phyloP scores from a whole-genome alignment of 768 basidiomycete species.

The Punctularia strigosozonata region DNA sequence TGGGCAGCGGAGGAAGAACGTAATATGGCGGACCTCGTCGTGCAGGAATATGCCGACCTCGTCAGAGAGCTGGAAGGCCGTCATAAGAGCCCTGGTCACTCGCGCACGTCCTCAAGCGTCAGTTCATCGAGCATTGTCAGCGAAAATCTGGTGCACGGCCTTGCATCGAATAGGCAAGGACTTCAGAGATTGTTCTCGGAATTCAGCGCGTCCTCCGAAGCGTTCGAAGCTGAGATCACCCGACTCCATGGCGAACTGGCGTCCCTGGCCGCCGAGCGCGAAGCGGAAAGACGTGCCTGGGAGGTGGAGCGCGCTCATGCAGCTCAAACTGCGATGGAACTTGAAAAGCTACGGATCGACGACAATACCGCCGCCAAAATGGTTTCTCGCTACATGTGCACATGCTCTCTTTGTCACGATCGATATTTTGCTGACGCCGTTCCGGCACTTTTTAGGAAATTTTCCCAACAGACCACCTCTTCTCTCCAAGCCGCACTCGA shows the following conservation, averaged over 20 bases:
- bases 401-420: conserved; percentile 4
- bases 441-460: conserved; percentile 42
- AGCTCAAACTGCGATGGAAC: conserved; percentile 32
- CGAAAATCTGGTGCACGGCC: neutral
- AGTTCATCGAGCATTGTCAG: too few relatives aligned
- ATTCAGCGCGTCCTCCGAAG: conserved; percentile 35
- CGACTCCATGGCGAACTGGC: conserved; percentile 9
- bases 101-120: conserved; percentile 4
- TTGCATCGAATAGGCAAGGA: conserved; percentile 22
- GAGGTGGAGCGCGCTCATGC: conserved; percentile 34
- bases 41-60: conserved; percentile 66
- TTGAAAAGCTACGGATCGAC: conserved; percentile 46
- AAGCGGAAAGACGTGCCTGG: conserved; percentile 31
- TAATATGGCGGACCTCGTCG: conserved; percentile 50
- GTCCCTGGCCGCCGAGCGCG: conserved; percentile 25
- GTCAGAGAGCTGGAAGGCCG: conserved; percentile 53
- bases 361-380: conserved; percentile 72
- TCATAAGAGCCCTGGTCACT: conserved; percentile 12
- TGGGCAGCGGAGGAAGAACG: conserved; percentile 43
- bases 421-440: neutral
- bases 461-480: conserved; percentile 67
- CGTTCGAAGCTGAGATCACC: conserved; percentile 30
- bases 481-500: conserved; percentile 49
- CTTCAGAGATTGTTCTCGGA: conserved; percentile 38
- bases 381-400: conserved; percentile 79